Base-by-base conservation (phyloP, 1,139 yeast species). In the Hanseniaspora gamundiae region DNA sequence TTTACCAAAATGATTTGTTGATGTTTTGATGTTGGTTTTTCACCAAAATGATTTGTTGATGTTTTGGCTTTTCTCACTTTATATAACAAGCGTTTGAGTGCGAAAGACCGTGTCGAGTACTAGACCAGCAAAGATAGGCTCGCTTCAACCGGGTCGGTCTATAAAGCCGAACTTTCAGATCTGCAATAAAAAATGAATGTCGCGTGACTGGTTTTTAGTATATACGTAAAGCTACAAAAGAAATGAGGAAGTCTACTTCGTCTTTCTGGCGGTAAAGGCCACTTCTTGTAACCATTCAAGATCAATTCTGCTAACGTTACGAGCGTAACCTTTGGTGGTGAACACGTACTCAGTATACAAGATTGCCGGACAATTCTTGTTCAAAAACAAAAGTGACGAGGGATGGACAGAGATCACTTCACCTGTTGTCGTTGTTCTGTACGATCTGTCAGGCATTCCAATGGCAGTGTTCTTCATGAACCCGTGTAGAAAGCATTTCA, bases 271-370 rank as follows among this genome's bases (percentile, higher is more conserved):
- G 21, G 42, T 43, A 35, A 44, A 36, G 5, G 93, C 87, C 2
- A 80, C 70, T 51, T 84, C 93, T 56, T 81, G 91, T 40, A 93
- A 63, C 98, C 98, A 91, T 16, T 76, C 74, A 44, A 85, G 65
- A 57, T 86, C 85, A 35, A 93, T 72, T n/a, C 84, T 78, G 40
- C 91, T 79, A 33, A 91, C 95, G 49, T 71, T 80, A 54, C 98
- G 71, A 1, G 95, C 98, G 56, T 88, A 93, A 1, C 95, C 94
- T 60, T 86, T 86, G 33, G 91, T 75, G 2, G 98, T 93, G 60
- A 73, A 91, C 8, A 93, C 96, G 59, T 85, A 87, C 62, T 93
- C 98, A 44, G 87, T 80, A 66, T 86, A 93, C 91, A 93, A 80
- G 46, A 91, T 80, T 2, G 94, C 95, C 52, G 88, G 95, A 40